Evolutionary conservation across 1,284 basidiomycete species (phyloP).

Genomic region (Kalmanozyma brasiliensis): DNA sequence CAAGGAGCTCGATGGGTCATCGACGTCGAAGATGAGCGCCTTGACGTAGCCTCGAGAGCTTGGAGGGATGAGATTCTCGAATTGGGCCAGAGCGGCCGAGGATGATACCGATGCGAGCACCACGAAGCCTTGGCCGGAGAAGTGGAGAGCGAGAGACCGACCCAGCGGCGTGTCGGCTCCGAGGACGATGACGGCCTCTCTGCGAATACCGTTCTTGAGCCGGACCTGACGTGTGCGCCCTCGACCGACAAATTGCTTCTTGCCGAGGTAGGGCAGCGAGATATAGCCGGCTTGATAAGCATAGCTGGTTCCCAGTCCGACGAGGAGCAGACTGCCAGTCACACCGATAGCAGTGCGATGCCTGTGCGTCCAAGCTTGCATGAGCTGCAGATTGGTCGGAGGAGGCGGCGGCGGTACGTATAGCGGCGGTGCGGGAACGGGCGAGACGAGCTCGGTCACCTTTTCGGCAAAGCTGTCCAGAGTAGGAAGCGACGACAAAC

Average conservation of each 20-base stretch:
- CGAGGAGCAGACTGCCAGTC: slow-evolving; percentile 29
- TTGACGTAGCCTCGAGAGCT: slow-evolving; percentile 64
- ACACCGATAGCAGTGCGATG: slow-evolving; percentile 26
- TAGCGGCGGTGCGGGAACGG: slow-evolving; percentile 23
- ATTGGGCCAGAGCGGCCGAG: slow-evolving; percentile 43
- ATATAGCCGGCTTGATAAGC: slow-evolving; percentile 39
- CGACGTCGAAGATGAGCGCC: slow-evolving; percentile 47
- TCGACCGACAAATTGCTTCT: slow-evolving; percentile 21
- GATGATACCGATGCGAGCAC: slow-evolving; percentile 61
- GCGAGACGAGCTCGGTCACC: slow-evolving; percentile 36
- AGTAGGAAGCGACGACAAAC: slow-evolving; percentile 44
- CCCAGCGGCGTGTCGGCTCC: slow-evolving; percentile 66
- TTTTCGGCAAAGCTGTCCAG: slow-evolving; percentile 36
- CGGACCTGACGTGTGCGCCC: slow-evolving; percentile 36
- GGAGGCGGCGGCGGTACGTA: slow-evolving; percentile 47
- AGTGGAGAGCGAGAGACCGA: slow-evolving; percentile 50
- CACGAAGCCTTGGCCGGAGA: slow-evolving; percentile 59
- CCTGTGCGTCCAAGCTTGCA: slow-evolving; percentile 23
- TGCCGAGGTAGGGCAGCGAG: slow-evolving; percentile 41
- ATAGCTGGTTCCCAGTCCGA: slow-evolving; percentile 42
- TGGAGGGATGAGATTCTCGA: slow-evolving; percentile 57
- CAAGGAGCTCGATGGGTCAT: slow-evolving; percentile 39
- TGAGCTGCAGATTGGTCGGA: slow-evolving; percentile 26
- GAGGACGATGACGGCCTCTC: slow-evolving; percentile 61
- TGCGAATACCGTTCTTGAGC: slow-evolving; percentile 48